Base-by-base conservation (phyloP, 805 yeast genomes). In the Ogataea trehalophila region DNA sequence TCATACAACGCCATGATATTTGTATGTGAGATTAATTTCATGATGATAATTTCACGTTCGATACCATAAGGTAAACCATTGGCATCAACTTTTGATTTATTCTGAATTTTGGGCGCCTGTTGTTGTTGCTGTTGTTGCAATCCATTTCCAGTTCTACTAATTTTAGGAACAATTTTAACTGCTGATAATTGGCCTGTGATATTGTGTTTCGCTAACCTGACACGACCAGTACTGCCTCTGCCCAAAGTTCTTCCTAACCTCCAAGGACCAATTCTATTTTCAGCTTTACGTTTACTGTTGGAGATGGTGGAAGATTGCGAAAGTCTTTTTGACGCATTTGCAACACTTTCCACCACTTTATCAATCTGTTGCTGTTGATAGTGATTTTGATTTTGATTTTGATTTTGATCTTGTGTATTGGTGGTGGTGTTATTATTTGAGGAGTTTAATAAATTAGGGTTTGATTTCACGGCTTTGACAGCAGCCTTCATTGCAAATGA, bases 41-140 rank as follows among this genome's bases (percentile, higher is more conserved):
- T 94, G 57, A 94, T 94, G 58, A 94, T 91, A 53, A 94, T 95
- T 65, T 94, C 99, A 55, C 98, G 79, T 69, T 94, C 99, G 40
- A 94, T 92, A 37, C 99, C 99, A 64, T 92, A 90, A 3, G 97
- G 96, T 48, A 87, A 75, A 1, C 89, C 88, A 48, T 60, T 59
- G n/a, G 56, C 57, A 45, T 61, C 66, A 18, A 58, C 52, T 42
- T 56, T 56, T 20, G 58, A 49, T 41, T 48, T 56, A n/a, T 53
- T 52, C 31, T 15, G 48, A 43, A 31, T 68, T 55, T 61, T 62
- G 49, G 54, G 52, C 46, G 54, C 20, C 4, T 20, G 23, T 57
- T 63, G 50, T 61, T 55, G 35, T 48, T 43, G 36, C 50, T 33
- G 35, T 46, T 33, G 50, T 35, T 43, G 11, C 49, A 13, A 26